Base-by-base conservation (phyloP, 2,329 filamentous ascomycete genomes). In the Neurospora crassa region DNA sequence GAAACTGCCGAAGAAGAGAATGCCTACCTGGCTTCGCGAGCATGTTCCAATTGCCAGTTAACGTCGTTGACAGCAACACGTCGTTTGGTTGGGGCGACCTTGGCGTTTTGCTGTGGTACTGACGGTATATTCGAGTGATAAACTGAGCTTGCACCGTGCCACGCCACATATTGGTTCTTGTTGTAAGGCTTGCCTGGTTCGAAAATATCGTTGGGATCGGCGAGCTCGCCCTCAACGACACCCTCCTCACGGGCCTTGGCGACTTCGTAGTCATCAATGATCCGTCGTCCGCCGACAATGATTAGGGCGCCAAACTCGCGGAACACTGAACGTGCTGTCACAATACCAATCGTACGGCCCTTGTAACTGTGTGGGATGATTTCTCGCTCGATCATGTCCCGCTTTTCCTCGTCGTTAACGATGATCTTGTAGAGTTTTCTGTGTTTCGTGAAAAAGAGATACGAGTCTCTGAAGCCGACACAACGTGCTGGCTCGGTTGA, bases 321-420 rank as follows among this genome's bases (percentile, higher is more conserved):
- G 81, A 98, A 99, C 18, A 99, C 96, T 1, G 96, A 98, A 67
- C 96, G 91, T 68, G 96, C 96, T 18, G 96, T 97, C 67, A 97
- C 94, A 40, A 99, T 94, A 79, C 96, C 96, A 79, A 99, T 99
- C 5, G 95, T 93, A 70, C 96, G 92, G 72, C 96, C 96, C 81
- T 98, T 99, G 89, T 99, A 99, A 40, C 94, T 97, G 83, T 97
- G 96, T 1, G 96, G 96, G 74, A 99, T 97, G 78, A 99, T 91
- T 6, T 96, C 92, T 73, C 96, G 90, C 76, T 96, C 93, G 78
- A 99, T 99, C 84, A 99, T 88, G 81, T 98, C 94, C 73, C 91
- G 90, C 84, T 99, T 99, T 82, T 97, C 95, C n/a, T 96, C 91
- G 75, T 99, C 96, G 77, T 94, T 94, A 71, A 98, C 93, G 77